phyloP scores from a whole-genome alignment of 306 rosid species.

The Pueraria montana region DNA sequence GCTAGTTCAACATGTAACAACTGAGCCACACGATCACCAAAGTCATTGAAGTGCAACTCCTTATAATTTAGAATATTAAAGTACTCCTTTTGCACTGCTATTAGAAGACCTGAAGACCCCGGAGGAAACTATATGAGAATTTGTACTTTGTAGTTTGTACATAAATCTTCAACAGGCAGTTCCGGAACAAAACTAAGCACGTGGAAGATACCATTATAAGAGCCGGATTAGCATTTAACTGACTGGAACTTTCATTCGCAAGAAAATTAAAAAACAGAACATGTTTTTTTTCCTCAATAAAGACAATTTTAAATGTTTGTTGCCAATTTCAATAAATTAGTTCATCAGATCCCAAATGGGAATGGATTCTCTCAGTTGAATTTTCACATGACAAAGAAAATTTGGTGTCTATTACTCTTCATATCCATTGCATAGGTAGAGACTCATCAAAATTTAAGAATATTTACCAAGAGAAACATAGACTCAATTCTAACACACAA shows the following conservation, averaged over 20 bases:
- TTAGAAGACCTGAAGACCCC: constrained; percentile 61
- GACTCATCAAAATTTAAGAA: neutral
- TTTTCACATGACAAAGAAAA: neutral
- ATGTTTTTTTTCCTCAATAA: neutral
- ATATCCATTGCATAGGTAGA: neutral
- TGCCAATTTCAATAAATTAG: constrained; percentile 13
- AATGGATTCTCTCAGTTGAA: neutral
- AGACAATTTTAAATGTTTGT: constrained; percentile 3
- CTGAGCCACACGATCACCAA: constrained; percentile 73
- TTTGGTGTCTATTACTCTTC: neutral
- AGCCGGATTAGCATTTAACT: neutral
- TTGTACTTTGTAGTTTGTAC: constrained; percentile 19
- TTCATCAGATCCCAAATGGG: constrained; percentile 21
- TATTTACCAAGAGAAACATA: neutral
- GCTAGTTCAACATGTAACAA: constrained; percentile 66
- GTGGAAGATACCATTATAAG: neutral
- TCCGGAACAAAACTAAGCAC: neutral
- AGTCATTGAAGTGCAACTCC: constrained; percentile 69
- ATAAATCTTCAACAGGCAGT: neutral
- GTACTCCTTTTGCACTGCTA: constrained; percentile 65
- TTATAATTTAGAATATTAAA: constrained; percentile 66
- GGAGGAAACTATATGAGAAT: constrained; percentile 23
- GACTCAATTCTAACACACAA: neutral
- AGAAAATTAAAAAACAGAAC: neutral
- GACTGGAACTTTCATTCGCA: neutral